These are phyloP conservation scores for Psidium guajava DNA, from an alignment of 345 rosid genomes.

Conservation along the genomic window DNA sequence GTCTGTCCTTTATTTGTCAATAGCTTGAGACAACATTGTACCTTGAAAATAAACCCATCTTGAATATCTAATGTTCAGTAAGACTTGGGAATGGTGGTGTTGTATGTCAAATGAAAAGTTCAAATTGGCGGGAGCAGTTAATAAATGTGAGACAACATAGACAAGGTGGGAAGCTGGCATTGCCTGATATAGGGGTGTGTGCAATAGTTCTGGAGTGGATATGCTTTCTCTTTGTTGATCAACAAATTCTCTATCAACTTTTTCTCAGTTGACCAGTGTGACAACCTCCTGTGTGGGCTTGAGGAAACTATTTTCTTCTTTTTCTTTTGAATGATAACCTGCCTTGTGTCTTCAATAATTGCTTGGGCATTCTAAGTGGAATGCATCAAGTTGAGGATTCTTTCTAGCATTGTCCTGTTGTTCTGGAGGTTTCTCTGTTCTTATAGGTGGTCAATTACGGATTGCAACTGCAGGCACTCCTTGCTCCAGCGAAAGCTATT, in stretches of 20 bases:
- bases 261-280: neutral
- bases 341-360: neutral
- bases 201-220: neutral
- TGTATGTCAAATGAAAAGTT: neutral
- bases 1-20: neutral
- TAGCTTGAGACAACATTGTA: neutral
- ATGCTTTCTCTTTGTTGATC: neutral
- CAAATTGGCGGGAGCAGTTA: neutral
- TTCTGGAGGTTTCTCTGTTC: neutral
- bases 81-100: no score
- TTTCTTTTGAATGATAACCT: neutral
- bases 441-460: constrained; percentile 32
- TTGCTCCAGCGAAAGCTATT: constrained; percentile 67
- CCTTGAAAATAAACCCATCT: no score
- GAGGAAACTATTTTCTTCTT: neutral
- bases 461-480: constrained; percentile 72
- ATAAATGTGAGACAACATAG: neutral
- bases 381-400: neutral
- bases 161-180: neutral
- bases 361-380: neutral
- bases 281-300: neutral
- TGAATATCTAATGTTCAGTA: no score
- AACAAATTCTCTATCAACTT: neutral
- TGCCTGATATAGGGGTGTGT: neutral
- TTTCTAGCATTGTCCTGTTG: neutral